These are phyloP conservation scores for Thraustochytrium sp. DNA, from an alignment of 352 stramenopile genomes.

Conservation along the genomic window DNA sequence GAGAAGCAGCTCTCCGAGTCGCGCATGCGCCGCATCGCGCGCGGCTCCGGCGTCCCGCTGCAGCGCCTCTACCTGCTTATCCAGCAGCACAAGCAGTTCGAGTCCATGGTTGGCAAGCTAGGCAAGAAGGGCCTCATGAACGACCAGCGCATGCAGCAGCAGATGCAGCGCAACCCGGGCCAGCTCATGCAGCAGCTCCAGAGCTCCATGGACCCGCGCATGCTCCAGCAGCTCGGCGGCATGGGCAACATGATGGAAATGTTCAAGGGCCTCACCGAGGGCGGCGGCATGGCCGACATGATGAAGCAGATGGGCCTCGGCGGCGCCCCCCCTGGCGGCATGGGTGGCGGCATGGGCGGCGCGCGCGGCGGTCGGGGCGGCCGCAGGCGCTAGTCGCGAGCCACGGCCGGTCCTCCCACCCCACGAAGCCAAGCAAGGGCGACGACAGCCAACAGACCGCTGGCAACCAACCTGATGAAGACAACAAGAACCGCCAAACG, in stretches of 20 bases:
- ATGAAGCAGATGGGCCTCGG: conserved; percentile 48
- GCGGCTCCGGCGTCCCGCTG: conserved; percentile 70
- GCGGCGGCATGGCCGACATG: conserved; percentile 41
- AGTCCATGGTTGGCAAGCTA: conserved; percentile 92
- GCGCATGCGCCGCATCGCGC: conserved; percentile 73
- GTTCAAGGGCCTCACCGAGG: conserved; percentile 54
- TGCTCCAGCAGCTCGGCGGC: conserved; percentile 61
- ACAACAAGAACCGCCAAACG: too few relatives aligned
- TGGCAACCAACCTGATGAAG: too few relatives aligned
- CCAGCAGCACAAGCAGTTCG: conserved; percentile 66
- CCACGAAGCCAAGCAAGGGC: too few relatives aligned
- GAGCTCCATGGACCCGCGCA: conserved; percentile 84
- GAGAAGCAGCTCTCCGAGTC: conserved; percentile 47
- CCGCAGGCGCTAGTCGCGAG: not conserved
- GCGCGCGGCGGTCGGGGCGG: not conserved
- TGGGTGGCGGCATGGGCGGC: not conserved
- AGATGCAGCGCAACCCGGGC: conserved; percentile 90
- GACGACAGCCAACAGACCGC: too few relatives aligned
- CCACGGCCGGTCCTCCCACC: too few relatives aligned
- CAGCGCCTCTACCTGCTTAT: conserved; percentile 62
- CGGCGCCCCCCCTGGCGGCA: conserved; percentile 24
- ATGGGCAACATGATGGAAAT: conserved; percentile 61
- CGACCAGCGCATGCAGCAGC: conserved; percentile 50
- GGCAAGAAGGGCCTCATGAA: conserved; percentile 87
- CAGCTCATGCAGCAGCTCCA: conserved; percentile 92